Conservation (phyloP, 2,329 filamentous ascomycete species). For the Nigrospora oryzae region DNA sequence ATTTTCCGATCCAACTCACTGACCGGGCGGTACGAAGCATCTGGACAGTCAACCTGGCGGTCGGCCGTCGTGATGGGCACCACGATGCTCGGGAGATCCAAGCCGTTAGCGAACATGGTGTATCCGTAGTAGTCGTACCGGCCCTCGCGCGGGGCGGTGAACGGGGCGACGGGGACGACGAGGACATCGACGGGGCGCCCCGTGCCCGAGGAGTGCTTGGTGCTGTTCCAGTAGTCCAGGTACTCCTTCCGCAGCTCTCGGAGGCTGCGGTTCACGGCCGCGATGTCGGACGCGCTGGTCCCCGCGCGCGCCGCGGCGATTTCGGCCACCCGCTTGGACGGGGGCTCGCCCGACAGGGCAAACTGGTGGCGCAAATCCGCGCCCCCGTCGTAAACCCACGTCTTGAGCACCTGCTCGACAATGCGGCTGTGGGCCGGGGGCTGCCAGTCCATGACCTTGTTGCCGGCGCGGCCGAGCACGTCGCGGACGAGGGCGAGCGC, state of each 20-base stretch:
- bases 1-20: constrained; percentile 11
- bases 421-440: constrained; percentile 19
- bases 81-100: constrained; percentile 31
- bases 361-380: constrained; percentile 10
- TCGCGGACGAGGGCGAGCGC: constrained; percentile 18
- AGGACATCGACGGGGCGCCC: constrained; percentile 23
- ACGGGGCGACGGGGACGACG: constrained; percentile 30
- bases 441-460: constrained; percentile 20
- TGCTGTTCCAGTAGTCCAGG: constrained; percentile 11
- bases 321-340: neutral
- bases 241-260: constrained; percentile 25
- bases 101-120: constrained; percentile 23
- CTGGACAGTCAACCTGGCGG: constrained; percentile 21
- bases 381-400: constrained; percentile 19
- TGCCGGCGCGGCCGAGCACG: constrained; percentile 15
- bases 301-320: constrained; percentile 12
- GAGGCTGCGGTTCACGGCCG: constrained; percentile 20
- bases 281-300: constrained; percentile 12
- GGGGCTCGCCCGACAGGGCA: constrained; percentile 1
- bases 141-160: constrained; percentile 27
- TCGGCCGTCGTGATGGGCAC: constrained; percentile 35
- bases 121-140: constrained; percentile 30
- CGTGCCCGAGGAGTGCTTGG: constrained; percentile 9
- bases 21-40: constrained; percentile 10
- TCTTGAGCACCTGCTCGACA: constrained; percentile 10